Evolutionary conservation across 1,139 yeast genomes (phyloP).

Genomic region (Entelexis paramagnoliae): DNA sequence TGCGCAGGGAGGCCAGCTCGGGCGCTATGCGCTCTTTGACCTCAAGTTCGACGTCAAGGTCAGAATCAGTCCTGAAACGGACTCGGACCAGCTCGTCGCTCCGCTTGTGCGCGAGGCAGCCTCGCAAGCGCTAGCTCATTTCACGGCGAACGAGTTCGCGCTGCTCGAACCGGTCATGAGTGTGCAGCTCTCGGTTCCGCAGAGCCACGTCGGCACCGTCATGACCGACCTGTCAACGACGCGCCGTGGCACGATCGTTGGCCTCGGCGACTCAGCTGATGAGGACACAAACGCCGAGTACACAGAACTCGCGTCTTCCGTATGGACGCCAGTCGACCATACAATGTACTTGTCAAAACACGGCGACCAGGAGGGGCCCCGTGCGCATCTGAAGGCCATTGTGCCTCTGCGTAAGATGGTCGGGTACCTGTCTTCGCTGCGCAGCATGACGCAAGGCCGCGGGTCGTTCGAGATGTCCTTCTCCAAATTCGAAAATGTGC

Average conservation of each 20-base stretch:
- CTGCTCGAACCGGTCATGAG: constrained; percentile 83
- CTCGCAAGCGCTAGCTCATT: constrained; percentile 33
- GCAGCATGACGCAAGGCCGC: constrained; percentile 84
- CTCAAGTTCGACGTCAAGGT: constrained; percentile 46
- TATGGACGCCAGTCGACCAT: constrained; percentile 35
- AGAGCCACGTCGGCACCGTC: constrained; percentile 68
- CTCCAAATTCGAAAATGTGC: constrained; percentile 48
- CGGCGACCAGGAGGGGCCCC: constrained; percentile 26
- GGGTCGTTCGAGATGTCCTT: constrained; percentile 76
- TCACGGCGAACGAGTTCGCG: constrained; percentile 34
- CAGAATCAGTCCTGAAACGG: constrained; percentile 47
- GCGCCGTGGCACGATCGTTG: constrained; percentile 53
- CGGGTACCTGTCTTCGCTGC: constrained; percentile 65
- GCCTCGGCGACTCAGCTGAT: constrained; percentile 21
- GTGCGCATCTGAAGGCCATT: constrained; percentile 48
- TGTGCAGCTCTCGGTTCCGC: constrained; percentile 55
- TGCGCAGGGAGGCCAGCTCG: constrained; percentile 65
- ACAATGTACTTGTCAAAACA: constrained; percentile 36
- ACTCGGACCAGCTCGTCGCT: constrained; percentile 36
- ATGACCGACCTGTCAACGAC: constrained; percentile 68
- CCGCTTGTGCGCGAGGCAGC: constrained; percentile 40
- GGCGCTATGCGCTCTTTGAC: constrained; percentile 56
- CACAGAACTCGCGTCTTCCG: constrained; percentile 28
- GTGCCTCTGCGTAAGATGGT: constrained; percentile 87
- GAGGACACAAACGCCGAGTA: constrained; percentile 29